Evolutionary conservation across 371 early-diverging fungal species (phyloP).

Genomic region (Rhizopus sp.): DNA sequence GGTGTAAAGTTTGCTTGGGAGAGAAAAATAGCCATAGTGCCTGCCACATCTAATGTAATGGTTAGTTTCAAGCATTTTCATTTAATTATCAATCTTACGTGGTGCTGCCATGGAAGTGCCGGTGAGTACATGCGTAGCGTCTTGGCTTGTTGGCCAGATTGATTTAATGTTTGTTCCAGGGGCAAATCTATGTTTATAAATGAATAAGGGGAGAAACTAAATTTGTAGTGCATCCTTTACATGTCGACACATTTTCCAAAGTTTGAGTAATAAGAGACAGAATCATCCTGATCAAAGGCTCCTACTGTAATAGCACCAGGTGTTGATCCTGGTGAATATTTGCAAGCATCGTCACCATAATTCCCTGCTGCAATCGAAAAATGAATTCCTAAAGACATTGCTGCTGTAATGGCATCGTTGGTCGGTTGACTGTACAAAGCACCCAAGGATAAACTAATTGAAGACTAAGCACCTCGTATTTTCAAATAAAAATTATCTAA

Average conservation of each 20-base stretch:
- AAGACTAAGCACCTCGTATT: conserved; percentile 15
- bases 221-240: conserved; percentile 29
- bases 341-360: conserved; percentile 78
- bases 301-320: conserved; percentile 88
- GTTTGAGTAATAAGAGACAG: conserved; percentile 74
- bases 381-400: conserved; percentile 54
- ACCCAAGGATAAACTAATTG: conserved; percentile 55
- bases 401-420: conserved; percentile 57
- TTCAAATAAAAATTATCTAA: conserved; percentile 12
- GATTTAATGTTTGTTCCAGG: conserved; percentile 82
- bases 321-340: conserved; percentile 83
- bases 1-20: conserved; percentile 42
- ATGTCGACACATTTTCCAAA: conserved; percentile 81
- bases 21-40: conserved; percentile 44
- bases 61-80: background rate
- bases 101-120: conserved; percentile 86
- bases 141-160: conserved; percentile 44
- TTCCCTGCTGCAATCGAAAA: conserved; percentile 65
- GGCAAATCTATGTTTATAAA: conserved; percentile 44
- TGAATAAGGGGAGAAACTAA: background rate
- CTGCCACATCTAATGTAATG: conserved; percentile 32
- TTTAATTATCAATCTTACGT: conserved; percentile 36
- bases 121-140: conserved; percentile 44
- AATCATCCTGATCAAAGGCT: conserved; percentile 75
- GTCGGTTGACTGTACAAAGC: conserved; percentile 59